These are phyloP conservation scores for Fusarium duplospermum DNA, from an alignment of 2,329 filamentous ascomycete species.

Conservation along the genomic window DNA sequence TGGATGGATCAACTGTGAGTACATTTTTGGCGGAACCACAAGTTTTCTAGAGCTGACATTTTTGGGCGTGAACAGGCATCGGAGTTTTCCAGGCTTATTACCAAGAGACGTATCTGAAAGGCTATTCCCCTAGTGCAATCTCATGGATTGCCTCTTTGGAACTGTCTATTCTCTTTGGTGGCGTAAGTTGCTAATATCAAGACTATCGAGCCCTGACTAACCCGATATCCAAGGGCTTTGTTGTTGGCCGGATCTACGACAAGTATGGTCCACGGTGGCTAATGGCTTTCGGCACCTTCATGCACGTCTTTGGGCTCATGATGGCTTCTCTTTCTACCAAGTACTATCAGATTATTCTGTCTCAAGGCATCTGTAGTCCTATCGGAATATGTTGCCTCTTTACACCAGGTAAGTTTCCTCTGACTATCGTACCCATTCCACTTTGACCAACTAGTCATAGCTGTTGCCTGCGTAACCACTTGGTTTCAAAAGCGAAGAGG, in stretches of 20 bases:
- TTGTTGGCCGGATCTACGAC: slow-evolving; percentile 73
- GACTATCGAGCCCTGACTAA: background rate
- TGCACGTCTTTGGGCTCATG: slow-evolving; percentile 72
- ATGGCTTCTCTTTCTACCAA: slow-evolving; percentile 64
- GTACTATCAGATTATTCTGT: slow-evolving; percentile 57
- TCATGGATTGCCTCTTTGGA: slow-evolving; percentile 1
- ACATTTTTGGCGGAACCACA: too few relatives aligned
- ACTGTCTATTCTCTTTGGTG: background rate
- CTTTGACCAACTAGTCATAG: background rate
- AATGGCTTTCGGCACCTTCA: slow-evolving; percentile 62
- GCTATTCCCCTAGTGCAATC: background rate
- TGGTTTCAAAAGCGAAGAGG: slow-evolving; percentile 53
- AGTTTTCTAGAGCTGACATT: background rate
- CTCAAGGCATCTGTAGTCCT: slow-evolving; percentile 53
- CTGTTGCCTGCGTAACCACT: slow-evolving; percentile 4
- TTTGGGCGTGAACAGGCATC: background rate
- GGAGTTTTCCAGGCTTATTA: slow-evolving; percentile 1
- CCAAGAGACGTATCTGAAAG: background rate
- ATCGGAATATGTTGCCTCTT: slow-evolving; percentile 50
- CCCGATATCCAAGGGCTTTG: slow-evolving; percentile 56
- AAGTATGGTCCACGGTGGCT: slow-evolving; percentile 71
- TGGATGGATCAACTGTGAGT: background rate
- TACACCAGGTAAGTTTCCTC: slow-evolving; percentile 38
- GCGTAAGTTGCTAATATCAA: background rate
- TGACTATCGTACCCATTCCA: background rate